Percentiles rank a stretch among this genome's conserved stretches.
These are phyloP conservation scores for Mucor racemosus DNA, from an alignment of 371 early-diverging fungal genomes.

Conservation along the genomic window DNA sequence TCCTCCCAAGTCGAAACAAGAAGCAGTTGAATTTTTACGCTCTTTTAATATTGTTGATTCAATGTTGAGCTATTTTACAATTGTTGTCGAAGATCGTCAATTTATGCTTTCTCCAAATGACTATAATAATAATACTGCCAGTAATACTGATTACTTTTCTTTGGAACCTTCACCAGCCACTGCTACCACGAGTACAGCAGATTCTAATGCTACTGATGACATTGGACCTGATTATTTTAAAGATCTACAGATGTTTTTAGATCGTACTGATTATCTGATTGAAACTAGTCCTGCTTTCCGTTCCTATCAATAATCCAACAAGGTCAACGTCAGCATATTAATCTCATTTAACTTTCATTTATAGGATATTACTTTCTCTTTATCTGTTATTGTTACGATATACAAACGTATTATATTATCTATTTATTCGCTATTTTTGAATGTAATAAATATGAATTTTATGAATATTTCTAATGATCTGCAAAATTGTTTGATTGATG, in stretches of 20 bases:
- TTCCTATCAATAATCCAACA: neutral
- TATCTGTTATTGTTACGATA: neutral
- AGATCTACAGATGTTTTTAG: constrained; percentile 50
- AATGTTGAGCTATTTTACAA: neutral
- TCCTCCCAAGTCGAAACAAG: constrained; percentile 3
- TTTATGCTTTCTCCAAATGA: neutral
- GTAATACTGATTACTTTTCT: constrained; percentile 1
- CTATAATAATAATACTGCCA: neutral
- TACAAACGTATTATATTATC: too few species aligned
- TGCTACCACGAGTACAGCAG: neutral
- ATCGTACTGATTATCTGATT: constrained; percentile 51
- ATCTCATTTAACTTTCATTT: neutral
- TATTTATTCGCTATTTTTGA: too few species aligned
- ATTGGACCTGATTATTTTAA: constrained; percentile 51
- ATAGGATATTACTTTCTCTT: neutral
- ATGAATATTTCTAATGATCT: too few species aligned
- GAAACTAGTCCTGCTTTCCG: constrained; percentile 39
- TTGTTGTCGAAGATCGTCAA: constrained; percentile 5
- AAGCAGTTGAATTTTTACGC: constrained; percentile 14
- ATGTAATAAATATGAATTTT: too few species aligned
- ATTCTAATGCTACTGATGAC: constrained; percentile 5
- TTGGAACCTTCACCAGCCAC: neutral
- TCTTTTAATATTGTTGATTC: constrained; percentile 1
- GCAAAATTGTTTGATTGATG: too few species aligned
- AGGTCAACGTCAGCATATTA: neutral